Conservation (phyloP, 352 stramenopile genomes). For the Phytopythium helicoides region DNA sequence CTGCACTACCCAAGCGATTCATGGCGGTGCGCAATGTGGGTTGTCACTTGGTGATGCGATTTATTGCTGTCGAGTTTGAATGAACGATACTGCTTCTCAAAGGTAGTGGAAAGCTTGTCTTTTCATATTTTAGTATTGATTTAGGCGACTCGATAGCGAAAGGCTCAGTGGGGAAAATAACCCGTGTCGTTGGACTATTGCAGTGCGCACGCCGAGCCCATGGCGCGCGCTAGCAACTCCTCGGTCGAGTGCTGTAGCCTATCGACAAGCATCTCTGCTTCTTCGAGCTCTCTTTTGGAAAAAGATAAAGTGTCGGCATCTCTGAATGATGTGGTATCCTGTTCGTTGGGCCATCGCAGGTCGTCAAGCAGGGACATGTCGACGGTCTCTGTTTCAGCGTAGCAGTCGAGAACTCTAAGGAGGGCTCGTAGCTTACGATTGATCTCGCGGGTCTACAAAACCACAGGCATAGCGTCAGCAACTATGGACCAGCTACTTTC, state of each 20-base stretch:
- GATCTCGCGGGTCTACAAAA: conserved; percentile 25
- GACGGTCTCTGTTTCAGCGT: conserved; percentile 28
- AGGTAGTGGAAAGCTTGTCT: neutral
- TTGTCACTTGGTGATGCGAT: too few relatives aligned
- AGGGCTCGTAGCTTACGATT: conserved; percentile 22
- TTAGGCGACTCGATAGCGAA: too few relatives aligned
- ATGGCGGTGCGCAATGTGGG: conserved; percentile 5
- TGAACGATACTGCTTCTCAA: neutral
- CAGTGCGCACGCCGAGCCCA: conserved; percentile 39
- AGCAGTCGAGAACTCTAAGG: conserved; percentile 26
- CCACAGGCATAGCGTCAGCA: neutral
- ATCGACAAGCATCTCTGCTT: conserved; percentile 14
- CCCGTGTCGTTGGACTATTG: too few relatives aligned
- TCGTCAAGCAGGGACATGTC: conserved; percentile 32
- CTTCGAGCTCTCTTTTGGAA: conserved; percentile 1
- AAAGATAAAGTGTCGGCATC: neutral
- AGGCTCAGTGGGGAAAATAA: too few relatives aligned
- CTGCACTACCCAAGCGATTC: conserved; percentile 22
- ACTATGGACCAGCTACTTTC: neutral
- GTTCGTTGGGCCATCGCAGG: neutral
- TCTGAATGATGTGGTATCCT: neutral
- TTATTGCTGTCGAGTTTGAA: conserved; percentile 3
- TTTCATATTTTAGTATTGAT: neutral
- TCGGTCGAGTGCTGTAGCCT: conserved; percentile 39
- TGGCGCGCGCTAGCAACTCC: conserved; percentile 33